Evolutionary conservation across 176 grass and related monocot species (phyloP), one percentile per base, ranked within the genome.

Genomic region (Aegilops tauschii): DNA sequence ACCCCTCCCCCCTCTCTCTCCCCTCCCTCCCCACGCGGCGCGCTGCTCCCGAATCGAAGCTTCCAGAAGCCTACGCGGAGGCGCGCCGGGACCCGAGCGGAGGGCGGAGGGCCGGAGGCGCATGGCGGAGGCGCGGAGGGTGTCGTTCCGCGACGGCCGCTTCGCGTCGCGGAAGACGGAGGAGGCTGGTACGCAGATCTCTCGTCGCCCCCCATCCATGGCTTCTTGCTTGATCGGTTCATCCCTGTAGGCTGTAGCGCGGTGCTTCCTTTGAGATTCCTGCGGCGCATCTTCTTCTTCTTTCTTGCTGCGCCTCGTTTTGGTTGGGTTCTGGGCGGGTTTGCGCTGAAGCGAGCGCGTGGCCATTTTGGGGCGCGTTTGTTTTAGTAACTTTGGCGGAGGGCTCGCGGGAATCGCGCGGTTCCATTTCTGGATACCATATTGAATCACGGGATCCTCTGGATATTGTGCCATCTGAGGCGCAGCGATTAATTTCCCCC

Each of bases 121-220:
- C 1, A 54, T 54, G 76, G 73, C 75, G 84, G 90, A 95, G 80
- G 62, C 84, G 9, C 80, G 21, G 23, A 81, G 91, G 80, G 58
- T 93, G 29, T 98, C 91, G 14, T 95, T 98, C 79, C 88, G 90
- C n/a, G 86, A 88, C 76, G 93, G 93, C 23, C 89, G 93, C 42
- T 84, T 98, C 54, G 78, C 87, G 4, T 89, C 91, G 40, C 89
- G 69, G 66, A 98, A 95, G 72, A 86, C 91, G 36, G 93, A 98
- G 89, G 96, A 98, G 86, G 88, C 93, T 54, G 93, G 93, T 98
- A 77, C 8, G 73, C 7, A 78, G 54, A 68, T 81, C 81, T 30
- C 61, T 64, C 79, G 40, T 18, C 50, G 5, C 49, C 50, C 50
- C 50, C 50, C 50, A 7, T 54, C 50, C 50, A 54, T 2, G 50